phyloP scores from a whole-genome alignment of 805 yeast genomes.

The Schwanniomyces sp. region DNA sequence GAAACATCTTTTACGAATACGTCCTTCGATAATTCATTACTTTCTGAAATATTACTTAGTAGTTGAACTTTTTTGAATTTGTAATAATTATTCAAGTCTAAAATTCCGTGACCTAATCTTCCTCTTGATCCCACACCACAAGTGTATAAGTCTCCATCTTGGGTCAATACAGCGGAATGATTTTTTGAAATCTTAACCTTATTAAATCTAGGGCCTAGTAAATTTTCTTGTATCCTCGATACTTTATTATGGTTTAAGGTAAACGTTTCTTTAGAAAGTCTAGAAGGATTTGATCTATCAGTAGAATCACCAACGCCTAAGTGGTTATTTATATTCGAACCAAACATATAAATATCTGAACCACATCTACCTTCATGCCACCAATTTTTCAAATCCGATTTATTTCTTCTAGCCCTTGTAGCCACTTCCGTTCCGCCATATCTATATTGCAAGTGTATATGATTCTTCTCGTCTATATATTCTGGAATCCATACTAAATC shows the following conservation, averaged over 20 bases:
- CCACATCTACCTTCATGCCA: constrained; percentile 53
- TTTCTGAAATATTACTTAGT: constrained; percentile 21
- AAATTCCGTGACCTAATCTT: constrained; percentile 58
- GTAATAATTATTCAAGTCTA: constrained; percentile 38
- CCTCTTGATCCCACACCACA: constrained; percentile 75
- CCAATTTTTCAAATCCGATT: constrained; percentile 26
- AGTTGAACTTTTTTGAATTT: constrained; percentile 43
- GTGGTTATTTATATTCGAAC: constrained; percentile 61
- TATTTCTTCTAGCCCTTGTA: not conserved
- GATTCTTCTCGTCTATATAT: constrained; percentile 36
- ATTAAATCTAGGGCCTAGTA: constrained; percentile 43
- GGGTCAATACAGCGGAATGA: constrained; percentile 62
- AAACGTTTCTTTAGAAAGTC: constrained; percentile 30
- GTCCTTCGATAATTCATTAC: not conserved
- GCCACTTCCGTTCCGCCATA: constrained; percentile 7
- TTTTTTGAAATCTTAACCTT: constrained; percentile 58
- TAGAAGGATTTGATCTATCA: constrained; percentile 43
- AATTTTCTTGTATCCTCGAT: constrained; percentile 9
- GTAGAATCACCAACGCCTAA: constrained; percentile 67
- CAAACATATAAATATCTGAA: constrained; percentile 58
- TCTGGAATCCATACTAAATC: constrained; percentile 44
- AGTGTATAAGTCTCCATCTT: constrained; percentile 52
- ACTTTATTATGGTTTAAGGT: constrained; percentile 8
- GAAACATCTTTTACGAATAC: constrained; percentile 37
- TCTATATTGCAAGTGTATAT: constrained; percentile 24